Evolutionary conservation across 169 alveolate species (phyloP).

Genomic region (Plasmodium fragile): DNA sequence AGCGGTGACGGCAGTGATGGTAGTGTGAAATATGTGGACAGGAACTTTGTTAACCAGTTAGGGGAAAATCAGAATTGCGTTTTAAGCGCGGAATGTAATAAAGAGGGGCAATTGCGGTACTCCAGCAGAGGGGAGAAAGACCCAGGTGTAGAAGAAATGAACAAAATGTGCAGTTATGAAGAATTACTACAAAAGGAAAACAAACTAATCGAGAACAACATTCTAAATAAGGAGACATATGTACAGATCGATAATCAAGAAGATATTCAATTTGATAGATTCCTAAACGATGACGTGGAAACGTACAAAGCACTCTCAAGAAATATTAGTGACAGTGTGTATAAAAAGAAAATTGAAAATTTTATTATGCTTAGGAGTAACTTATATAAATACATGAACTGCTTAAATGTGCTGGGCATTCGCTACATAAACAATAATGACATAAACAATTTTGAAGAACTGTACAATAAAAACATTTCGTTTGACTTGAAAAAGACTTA

Average conservation of each 20-base stretch:
- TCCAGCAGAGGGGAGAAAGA: neutral
- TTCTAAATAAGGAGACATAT: constrained; percentile 58
- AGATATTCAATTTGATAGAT: constrained; percentile 65
- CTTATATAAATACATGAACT: constrained; percentile 74
- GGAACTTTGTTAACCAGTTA: constrained; percentile 1
- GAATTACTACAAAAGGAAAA: neutral
- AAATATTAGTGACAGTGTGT: constrained; percentile 71
- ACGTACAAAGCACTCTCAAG: constrained; percentile 31
- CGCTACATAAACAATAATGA: constrained; percentile 74
- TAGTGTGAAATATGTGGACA: neutral
- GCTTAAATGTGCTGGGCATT: constrained; percentile 72
- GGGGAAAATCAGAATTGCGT: neutral
- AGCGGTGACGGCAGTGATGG: neutral
- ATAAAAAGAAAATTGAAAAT: constrained; percentile 74
- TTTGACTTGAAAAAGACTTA: constrained; percentile 60
- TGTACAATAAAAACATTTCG: constrained; percentile 35
- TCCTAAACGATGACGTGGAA: constrained; percentile 61
- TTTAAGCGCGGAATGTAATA: neutral
- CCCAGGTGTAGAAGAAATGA: neutral
- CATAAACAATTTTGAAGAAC: constrained; percentile 46
- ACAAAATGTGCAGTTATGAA: constrained; percentile 4
- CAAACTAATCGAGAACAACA: constrained; percentile 25
- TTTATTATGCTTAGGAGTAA: constrained; percentile 70
- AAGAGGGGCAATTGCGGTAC: neutral
- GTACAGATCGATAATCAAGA: constrained; percentile 69